Base-by-base conservation (phyloP, 2,329 filamentous ascomycete species). In the Pseudogymnoascus sp. region DNA sequence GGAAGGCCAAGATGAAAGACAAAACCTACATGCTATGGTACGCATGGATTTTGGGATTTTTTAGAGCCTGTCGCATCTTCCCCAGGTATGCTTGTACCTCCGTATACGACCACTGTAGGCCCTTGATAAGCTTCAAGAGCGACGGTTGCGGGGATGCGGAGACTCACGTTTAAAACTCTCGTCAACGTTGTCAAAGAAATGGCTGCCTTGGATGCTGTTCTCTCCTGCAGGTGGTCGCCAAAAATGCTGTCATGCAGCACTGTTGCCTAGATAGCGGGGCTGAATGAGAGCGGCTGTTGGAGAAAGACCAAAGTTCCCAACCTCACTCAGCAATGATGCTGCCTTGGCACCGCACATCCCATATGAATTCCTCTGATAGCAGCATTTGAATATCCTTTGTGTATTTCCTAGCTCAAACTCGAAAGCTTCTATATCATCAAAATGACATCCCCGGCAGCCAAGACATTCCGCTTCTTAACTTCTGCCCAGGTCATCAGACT, bases 161-260 rank as follows among this genome's bases (percentile, higher is more conserved):
- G 15, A 58, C 61, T 57, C 34, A 68, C 67, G 38, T 57, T 62
- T 58, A 67, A 34, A 5, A 65, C 59, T 60, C 61, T 67, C 1
- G 66, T 68, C n/a, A 68, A 56, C 7, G n/a, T 30, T 30, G 28
- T 30, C 34, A 3, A 37, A 8, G n/a, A 15, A 37, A 15, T 15
- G 34, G 7, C 34, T 37, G 34, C 34, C n/a, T 33, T 33, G 28
- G 34, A 37, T 37, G 34, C 2, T 15, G 34, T 35, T 35, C 28
- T 35, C 13, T 4, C 34, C 5, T 35, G 13, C 34, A 6, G 34
- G 34, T n/a, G 13, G 34, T 35, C 13, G n/a, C 34, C n/a, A 35
- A 35, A 35, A 35, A 5, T 35, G 5, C 34, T 35, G n/a, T n/a
- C 7, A 15, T 15, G 5, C 13, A 35, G 34, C 5, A 35, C n/a